Conservation (phyloP, 108 stramenopile species). For the Nannochloropsis oceanica region DNA sequence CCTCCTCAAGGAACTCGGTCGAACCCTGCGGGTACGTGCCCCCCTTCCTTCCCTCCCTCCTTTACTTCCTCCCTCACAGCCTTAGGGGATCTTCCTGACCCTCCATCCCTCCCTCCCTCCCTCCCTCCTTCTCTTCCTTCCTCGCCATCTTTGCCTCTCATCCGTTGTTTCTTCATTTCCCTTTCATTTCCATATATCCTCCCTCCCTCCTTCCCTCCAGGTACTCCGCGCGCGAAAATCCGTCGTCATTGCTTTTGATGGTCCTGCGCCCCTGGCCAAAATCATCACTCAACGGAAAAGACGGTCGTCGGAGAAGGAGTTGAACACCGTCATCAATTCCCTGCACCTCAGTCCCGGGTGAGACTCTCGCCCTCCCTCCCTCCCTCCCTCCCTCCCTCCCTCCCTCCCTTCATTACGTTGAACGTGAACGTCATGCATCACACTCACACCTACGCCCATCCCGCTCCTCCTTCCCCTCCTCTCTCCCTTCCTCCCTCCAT, state of each 20-base stretch:
- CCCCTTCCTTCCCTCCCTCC: too few species aligned
- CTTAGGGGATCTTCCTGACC: too few species aligned
- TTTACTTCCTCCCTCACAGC: too few species aligned
- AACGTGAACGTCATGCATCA: too few species aligned
- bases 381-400: not conserved
- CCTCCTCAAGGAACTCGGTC: slow-evolving; percentile 3
- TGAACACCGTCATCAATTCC: not conserved
- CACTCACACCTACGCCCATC: not conserved
- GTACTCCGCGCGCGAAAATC: not conserved
- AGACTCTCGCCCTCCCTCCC: not conserved
- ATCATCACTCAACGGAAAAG: slow-evolving; percentile 11
- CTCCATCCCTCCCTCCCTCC: too few species aligned
- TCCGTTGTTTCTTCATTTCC: too few species aligned
- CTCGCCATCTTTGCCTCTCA: too few species aligned
- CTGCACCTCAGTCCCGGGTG: too few species aligned
- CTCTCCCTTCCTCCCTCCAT: too few species aligned
- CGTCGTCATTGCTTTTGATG: not conserved
- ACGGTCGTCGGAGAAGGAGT: not conserved
- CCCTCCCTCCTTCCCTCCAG: not conserved
- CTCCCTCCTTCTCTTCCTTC: too few species aligned
- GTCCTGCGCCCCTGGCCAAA: slow-evolving; percentile 10
- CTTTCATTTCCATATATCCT: too few species aligned
- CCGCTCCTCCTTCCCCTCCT: not conserved
- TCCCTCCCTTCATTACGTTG: not conserved
- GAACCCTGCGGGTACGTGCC: too few species aligned